A percentile compares a stretch with the other conserved stretches of the same genome.
Conservation (phyloP, 140 eudicot genomes). For the Oenanthe javanica region DNA sequence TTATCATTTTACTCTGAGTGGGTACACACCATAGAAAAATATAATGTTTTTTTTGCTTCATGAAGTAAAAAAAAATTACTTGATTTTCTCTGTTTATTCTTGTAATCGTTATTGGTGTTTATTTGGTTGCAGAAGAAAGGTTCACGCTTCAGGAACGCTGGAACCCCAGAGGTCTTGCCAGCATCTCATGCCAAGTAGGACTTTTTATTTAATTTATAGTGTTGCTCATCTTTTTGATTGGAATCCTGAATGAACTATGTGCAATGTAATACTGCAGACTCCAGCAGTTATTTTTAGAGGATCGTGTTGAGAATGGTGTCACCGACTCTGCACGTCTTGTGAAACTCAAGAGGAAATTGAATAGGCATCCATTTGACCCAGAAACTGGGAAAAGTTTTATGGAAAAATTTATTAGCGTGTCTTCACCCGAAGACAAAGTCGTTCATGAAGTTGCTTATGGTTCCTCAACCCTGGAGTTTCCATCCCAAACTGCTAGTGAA, state of each 20-base stretch:
- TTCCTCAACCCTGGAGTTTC: slow-evolving; percentile 30
- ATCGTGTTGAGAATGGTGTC: slow-evolving; percentile 63
- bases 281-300: slow-evolving; percentile 88
- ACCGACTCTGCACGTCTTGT: slow-evolving; percentile 65
- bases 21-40: not conserved
- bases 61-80: not conserved
- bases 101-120: not conserved
- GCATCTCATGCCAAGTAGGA: slow-evolving; percentile 83
- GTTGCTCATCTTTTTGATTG: not conserved
- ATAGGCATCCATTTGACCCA: slow-evolving; percentile 52
- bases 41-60: not conserved
- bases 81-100: not conserved
- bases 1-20: not conserved
- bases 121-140: slow-evolving; percentile 54
- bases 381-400: slow-evolving; percentile 65
- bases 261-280: slow-evolving; percentile 42
- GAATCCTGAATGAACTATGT: not conserved
- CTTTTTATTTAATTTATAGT: slow-evolving; percentile 2
- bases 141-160: slow-evolving; percentile 71
- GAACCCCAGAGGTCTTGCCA: slow-evolving; percentile 55
- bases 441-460: slow-evolving; percentile 50
- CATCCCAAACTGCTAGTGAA: slow-evolving; percentile 24
- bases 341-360: slow-evolving; percentile 60
- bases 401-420: slow-evolving; percentile 51
- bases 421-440: slow-evolving; percentile 57